Base-by-base conservation (phyloP, 164 flowering plant species). In the Magnolia changhungtana region DNA sequence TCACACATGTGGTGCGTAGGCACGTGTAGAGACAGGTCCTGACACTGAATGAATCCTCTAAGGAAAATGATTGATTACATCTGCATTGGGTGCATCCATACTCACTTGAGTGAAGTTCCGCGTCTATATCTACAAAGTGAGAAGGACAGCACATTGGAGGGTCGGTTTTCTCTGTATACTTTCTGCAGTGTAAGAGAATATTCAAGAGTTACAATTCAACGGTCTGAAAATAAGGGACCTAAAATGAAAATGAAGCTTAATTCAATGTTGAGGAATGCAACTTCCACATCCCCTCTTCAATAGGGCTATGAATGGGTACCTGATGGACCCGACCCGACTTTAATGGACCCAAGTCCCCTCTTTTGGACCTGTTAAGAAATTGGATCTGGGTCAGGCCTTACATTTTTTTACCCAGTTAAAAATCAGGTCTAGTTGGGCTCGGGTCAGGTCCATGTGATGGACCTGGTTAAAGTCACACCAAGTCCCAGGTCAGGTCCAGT, bases 41-140 rank as follows among this genome's bases (percentile, higher is more conserved):
- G 1, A 50, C 8, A 49, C 50, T 37, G 29, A 14, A 29, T 68
- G 50, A 19, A 37, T 45, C 11, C 23, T 20, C 7, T 2, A 20
- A 50, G 49, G 13, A 70, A 31, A 19, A 8, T 10, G 23, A 70
- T n/a, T 13, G 21, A 70, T 10, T 27, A 16, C n/a, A 24, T 11
- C 2, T 16, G 21, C 59, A n/a, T 14, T 55, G 74, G 9, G 24
- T 20, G 27, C 29, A 79, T 70, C 23, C 52, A 11, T 19, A 70
- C 92, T 88, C 76, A 90, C 96, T 71, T 49, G 89, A 75, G 55
- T 88, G 88, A 77, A 86, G 51, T 67, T 87, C 91, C 7, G 83
- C 61, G 55, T 90, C 92, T 63, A 84, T 78, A n/a, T 87, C 90
- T 3, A 81, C 73, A 63, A 76, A 85, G 50, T 88, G 87, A 10